A percentile compares a stretch with the other conserved stretches of the same genome.
These are phyloP conservation scores for Dactylellina cionopaga DNA, from an alignment of 2,329 filamentous ascomycete species.

Conservation along the genomic window DNA sequence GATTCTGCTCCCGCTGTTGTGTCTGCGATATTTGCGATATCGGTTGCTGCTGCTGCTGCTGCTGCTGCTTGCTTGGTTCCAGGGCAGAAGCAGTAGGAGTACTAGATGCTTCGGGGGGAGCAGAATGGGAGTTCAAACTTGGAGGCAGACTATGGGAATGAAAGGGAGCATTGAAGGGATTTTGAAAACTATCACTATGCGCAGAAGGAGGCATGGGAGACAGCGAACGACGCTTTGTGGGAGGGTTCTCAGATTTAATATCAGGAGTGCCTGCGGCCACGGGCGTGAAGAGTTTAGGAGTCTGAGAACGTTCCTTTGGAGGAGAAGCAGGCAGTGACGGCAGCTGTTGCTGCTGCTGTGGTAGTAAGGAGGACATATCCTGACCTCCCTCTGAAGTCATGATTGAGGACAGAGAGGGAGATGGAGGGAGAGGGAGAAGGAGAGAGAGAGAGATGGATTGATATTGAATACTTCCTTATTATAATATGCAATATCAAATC, in stretches of 20 bases:
- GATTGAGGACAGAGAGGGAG: not conserved
- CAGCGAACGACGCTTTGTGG: conserved; percentile 38
- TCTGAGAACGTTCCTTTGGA: conserved; percentile 48
- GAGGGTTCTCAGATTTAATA: conserved; percentile 33
- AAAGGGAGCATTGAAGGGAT: conserved; percentile 44
- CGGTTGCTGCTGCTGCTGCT: conserved; percentile 9
- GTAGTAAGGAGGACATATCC: conserved; percentile 23
- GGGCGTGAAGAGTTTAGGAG: conserved; percentile 42
- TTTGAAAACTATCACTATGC: conserved; percentile 43
- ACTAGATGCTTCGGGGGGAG: conserved; percentile 23
- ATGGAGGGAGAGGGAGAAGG: not conserved
- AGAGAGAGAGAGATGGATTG: not conserved
- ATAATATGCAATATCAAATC: conserved; percentile 17
- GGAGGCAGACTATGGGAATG: conserved; percentile 41
- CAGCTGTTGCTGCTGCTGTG: conserved; percentile 19
- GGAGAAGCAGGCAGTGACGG: conserved; percentile 40
- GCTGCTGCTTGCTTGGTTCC: conserved; percentile 34
- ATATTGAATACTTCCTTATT: not conserved
- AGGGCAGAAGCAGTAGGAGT: not conserved
- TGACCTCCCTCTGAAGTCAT: conserved; percentile 49
- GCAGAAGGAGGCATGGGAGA: conserved; percentile 46
- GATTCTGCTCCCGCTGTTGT: conserved; percentile 1
- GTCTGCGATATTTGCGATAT: too few species aligned
- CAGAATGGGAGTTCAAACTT: conserved; percentile 19
- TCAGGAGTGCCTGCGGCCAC: conserved; percentile 31